Evolutionary conservation across 1,284 basidiomycete genomes (phyloP).

Genomic region (Puccinia coronata): DNA sequence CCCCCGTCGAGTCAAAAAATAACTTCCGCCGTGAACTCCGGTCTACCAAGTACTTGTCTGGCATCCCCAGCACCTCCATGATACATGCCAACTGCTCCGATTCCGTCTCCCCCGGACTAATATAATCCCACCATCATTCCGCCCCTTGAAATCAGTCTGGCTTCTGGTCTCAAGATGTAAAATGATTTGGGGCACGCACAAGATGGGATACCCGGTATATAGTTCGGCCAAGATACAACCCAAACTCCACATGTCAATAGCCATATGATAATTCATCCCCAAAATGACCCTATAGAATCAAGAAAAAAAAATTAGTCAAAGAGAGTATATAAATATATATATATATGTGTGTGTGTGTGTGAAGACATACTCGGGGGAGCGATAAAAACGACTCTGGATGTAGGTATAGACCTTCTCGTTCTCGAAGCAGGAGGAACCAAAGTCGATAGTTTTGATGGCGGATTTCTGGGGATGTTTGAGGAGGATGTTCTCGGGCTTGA

Average conservation of each 20-base stretch:
- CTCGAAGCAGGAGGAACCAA: constrained; percentile 97
- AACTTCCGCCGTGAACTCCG: constrained; percentile 88
- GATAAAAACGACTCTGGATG: constrained; percentile 94
- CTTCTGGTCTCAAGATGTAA: background rate
- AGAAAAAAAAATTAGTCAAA: background rate
- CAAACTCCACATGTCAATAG: constrained; percentile 81
- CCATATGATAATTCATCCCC: constrained; percentile 89
- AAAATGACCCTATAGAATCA: constrained; percentile 71
- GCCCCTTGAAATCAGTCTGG: background rate
- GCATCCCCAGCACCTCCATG: constrained; percentile 96
- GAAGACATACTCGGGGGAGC: constrained; percentile 73
- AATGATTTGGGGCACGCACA: constrained; percentile 58
- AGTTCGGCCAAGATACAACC: constrained; percentile 97
- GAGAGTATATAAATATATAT: too few relatives aligned
- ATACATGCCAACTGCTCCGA: constrained; percentile 98
- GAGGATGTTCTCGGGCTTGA: constrained; percentile 99
- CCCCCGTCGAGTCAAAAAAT: constrained; percentile 93
- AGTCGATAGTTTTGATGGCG: constrained; percentile 97
- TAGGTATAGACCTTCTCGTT: constrained; percentile 99
- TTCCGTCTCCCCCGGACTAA: constrained; percentile 62
- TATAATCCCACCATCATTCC: background rate
- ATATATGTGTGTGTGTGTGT: too few relatives aligned
- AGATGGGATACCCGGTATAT: constrained; percentile 98
- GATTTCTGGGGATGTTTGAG: constrained; percentile 92
- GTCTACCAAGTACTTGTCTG: constrained; percentile 92